Evolutionary conservation across 768 basidiomycete genomes (phyloP).

Genomic region (Boletus coccyginus): DNA sequence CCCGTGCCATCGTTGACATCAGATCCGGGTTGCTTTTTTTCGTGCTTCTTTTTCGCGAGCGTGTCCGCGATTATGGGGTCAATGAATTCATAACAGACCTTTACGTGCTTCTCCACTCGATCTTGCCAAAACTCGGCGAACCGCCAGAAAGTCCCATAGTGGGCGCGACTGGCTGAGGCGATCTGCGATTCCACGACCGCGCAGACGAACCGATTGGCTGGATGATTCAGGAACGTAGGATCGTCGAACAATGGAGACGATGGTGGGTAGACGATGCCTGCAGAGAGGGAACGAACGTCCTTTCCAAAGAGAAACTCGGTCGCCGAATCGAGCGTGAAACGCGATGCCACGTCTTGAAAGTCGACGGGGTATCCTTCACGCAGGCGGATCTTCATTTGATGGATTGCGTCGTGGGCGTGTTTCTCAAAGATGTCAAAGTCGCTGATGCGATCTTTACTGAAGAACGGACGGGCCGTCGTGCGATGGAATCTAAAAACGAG

Average conservation of each 20-base stretch:
- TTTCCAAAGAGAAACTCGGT: constrained; percentile 55
- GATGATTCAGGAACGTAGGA: constrained; percentile 24
- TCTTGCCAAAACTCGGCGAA: constrained; percentile 45
- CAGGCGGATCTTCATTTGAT: constrained; percentile 32
- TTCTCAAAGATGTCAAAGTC: constrained; percentile 41
- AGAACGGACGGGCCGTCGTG: constrained; percentile 42
- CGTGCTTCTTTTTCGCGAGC: constrained; percentile 33
- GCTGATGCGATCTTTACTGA: constrained; percentile 37
- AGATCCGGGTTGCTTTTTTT: constrained; percentile 7
- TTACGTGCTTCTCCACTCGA: constrained; percentile 35
- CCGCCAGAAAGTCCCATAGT: constrained; percentile 44
- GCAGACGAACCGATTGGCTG: constrained; percentile 35
- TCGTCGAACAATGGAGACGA: constrained; percentile 22
- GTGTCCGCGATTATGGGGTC: constrained; percentile 46
- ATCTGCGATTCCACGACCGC: constrained; percentile 41
- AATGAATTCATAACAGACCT: constrained; percentile 44
- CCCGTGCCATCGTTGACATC: constrained; percentile 13
- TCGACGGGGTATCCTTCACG: constrained; percentile 39
- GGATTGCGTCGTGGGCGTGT: constrained; percentile 33
- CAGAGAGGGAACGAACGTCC: constrained; percentile 35
- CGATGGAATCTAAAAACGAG: constrained; percentile 36
- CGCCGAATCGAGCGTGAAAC: constrained; percentile 57
- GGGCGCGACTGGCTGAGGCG: constrained; percentile 29
- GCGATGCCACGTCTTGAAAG: constrained; percentile 41
- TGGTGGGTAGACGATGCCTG: constrained; percentile 36